A percentile compares a stretch with the other conserved stretches of the same genome.
These are phyloP conservation scores for Porcisia deanei DNA, from an alignment of 208 protist species.

Conservation along the genomic window DNA sequence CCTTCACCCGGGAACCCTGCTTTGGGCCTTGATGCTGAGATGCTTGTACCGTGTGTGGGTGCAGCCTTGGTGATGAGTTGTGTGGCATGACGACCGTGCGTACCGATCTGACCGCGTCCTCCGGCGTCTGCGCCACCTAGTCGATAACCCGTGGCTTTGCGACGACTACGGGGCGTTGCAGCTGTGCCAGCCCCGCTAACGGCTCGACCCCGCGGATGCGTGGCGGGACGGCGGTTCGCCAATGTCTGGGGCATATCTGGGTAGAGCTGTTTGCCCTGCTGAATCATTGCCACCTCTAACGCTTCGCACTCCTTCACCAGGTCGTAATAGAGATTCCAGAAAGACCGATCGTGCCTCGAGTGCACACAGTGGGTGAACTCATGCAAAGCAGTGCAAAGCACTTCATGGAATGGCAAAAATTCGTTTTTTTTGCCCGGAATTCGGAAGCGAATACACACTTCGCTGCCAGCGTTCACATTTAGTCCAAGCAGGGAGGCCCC, in stretches of 20 bases:
- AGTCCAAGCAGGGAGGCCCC: conserved; percentile 72
- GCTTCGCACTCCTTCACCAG: conserved; percentile 77
- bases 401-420: conserved; percentile 87
- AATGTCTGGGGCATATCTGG: conserved; percentile 28
- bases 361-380: conserved; percentile 85
- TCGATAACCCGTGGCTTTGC: neutral
- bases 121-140: neutral
- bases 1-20: conserved; percentile 18
- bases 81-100: neutral
- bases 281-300: conserved; percentile 52
- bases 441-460: conserved; percentile 85
- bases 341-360: conserved; percentile 62
- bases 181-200: neutral
- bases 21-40: neutral
- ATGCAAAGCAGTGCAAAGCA: conserved; percentile 87
- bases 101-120: neutral
- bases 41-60: neutral
- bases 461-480: conserved; percentile 79
- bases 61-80: neutral
- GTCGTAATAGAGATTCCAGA: conserved; percentile 80
- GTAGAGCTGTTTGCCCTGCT: conserved; percentile 39
- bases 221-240: neutral
- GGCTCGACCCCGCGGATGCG: neutral
- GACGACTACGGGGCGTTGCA: neutral
- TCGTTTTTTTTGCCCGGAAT: conserved; percentile 48